phyloP scores from a whole-genome alignment of 2,329 filamentous ascomycete species.

The Fusarium marasasianum region DNA sequence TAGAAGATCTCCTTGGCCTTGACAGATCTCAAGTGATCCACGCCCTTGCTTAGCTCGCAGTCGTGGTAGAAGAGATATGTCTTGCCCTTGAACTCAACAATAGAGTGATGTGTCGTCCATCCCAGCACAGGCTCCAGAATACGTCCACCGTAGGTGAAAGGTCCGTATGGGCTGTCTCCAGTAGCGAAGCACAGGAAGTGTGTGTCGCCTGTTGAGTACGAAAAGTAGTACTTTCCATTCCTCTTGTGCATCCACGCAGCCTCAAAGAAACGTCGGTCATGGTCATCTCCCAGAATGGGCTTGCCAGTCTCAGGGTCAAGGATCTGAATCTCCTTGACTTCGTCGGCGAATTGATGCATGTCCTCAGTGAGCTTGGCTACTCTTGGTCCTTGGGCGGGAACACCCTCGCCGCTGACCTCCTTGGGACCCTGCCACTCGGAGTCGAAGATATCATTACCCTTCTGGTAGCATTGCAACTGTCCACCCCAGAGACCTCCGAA shows the following conservation, averaged over 20 bases:
- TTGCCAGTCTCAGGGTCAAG: conserved; percentile 68
- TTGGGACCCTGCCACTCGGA: conserved; percentile 62
- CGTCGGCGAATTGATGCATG: conserved; percentile 69
- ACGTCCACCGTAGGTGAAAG: conserved; percentile 76
- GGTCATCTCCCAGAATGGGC: conserved; percentile 72
- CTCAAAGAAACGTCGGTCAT: conserved; percentile 81
- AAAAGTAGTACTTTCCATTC: conserved; percentile 76
- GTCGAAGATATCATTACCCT: conserved; percentile 65
- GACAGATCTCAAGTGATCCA: conserved; percentile 76
- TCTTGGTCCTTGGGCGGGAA: conserved; percentile 70
- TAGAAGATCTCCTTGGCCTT: conserved; percentile 82
- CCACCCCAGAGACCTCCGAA: conserved; percentile 86
- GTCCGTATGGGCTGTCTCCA: conserved; percentile 71
- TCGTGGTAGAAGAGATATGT: conserved; percentile 85
- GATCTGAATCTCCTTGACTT: conserved; percentile 70
- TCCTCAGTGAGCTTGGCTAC: conserved; percentile 71
- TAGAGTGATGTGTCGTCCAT: conserved; percentile 85
- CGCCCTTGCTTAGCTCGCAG: conserved; percentile 71
- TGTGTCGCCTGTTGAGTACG: conserved; percentile 81
- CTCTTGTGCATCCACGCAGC: conserved; percentile 83
- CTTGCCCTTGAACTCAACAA: conserved; percentile 75
- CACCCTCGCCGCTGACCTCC: conserved; percentile 67
- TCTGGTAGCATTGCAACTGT: conserved; percentile 79
- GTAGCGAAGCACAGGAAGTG: conserved; percentile 78
- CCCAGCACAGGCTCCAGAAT: conserved; percentile 81